Base-by-base conservation (phyloP, 768 basidiomycete genomes). In the Neoboletus brunneissimus region DNA sequence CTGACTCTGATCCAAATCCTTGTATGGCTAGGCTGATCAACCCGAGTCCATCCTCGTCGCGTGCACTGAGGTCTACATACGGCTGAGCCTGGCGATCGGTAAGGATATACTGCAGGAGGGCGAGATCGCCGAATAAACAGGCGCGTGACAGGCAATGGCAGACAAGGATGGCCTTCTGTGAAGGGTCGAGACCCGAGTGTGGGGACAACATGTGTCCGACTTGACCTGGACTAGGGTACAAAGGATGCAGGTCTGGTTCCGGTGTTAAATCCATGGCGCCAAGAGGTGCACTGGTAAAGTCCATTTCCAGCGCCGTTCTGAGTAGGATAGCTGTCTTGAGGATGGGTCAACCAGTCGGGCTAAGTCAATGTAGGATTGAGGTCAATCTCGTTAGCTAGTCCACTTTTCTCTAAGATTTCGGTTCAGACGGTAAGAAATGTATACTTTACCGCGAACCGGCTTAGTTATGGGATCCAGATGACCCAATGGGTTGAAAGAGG, bases 1-100 rank as follows among this genome's bases (percentile, higher is more conserved):
- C 91, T 20, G 82, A 81, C 52, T 91, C 90, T 27, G 85, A 82
- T 38, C 89, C 88, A 67, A 93, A 93, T 12, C 90, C 91, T 59
- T 91, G 84, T 62, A 92, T 89, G 27, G 86, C 75, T 54, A 84
- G 78, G 68, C 89, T 87, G 75, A 94, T 79, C 58, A 94, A 75
- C 25, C 88, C 86, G 44, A 93, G 77, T 13, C 91, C 92, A 60
- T 98, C 94, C 50, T 95, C 93, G 72, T 96, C 94, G 60, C 82
- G 81, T 53, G 81, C 71, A 41, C 75, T 75, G 46, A 94, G 78
- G 72, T 94, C 90, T 55, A 91, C 75, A 64, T 78, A 81, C 11
- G 75, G 68, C 67, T 87, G 89, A 7, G 86, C 81, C 53, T 84
- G 84, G 40, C 79, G 77, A 72, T 91, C 87, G 35, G 78, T 74